Evolutionary conservation across 2,329 filamentous ascomycete genomes (phyloP), one percentile per base, ranked within the genome.

Genomic region (Curvularia spicifera): DNA sequence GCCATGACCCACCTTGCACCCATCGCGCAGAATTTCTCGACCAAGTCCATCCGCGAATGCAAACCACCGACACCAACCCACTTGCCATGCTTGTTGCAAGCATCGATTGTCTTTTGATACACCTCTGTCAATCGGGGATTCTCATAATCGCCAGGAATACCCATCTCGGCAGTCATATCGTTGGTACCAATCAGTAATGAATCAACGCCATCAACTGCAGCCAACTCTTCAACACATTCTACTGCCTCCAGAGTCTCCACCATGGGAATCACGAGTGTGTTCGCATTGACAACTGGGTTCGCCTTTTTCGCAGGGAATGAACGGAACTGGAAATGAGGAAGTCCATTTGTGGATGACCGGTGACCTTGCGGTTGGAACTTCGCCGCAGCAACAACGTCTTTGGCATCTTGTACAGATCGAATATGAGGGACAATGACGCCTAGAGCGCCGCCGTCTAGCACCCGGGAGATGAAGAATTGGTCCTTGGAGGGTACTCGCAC

Each of bases 131-230:
- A 40, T 5, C 62, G 39, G 1, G 71, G 63, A 59, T 77, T 74
- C 35, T 79, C 77, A 53, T 76, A 79, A 43, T 78, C 65, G 2
- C 78, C 78, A 0, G 78, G 77, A 29, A 79, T 79, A 0, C 79
- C 79, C 68, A 81, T 72, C 42, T 81, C 79, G 1, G 77, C 74
- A 20, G 70, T 77, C 48, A 82, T 64, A 55, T 81, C 80, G 48
- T 81, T 81, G 1, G 79, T 77, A 5, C 80, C 79, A 20, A 81
- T 75, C 2, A 82, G 66, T 0, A 82, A 64, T 1, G 69, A 75
- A 57, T 82, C 80, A 4, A 82, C 79, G 0, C 79, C 79, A 0
- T 79, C 73, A 0, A 80, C 58, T 0, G 77, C 77, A 1, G 76
- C 70, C 33, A 80, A 74, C 51, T 79, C 78, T 18, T 81, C 78